phyloP scores from a whole-genome alignment of 805 yeast genomes.

The Lachancea meyersii region DNA sequence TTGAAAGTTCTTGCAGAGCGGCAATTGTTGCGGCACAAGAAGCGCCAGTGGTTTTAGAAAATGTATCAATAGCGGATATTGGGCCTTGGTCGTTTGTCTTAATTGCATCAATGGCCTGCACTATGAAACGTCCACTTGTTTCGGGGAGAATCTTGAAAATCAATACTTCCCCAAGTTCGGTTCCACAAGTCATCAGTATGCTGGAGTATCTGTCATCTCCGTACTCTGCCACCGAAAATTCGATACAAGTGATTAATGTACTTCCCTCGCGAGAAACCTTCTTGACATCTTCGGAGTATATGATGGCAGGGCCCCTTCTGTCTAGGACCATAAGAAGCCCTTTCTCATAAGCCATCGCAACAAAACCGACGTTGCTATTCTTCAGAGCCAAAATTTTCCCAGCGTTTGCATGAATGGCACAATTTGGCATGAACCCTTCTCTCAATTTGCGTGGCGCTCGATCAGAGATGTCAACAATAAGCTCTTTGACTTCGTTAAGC shows the following conservation, averaged over 20 bases:
- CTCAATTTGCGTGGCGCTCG: constrained; percentile 45
- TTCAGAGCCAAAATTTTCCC: constrained; percentile 55
- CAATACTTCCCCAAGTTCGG: constrained; percentile 64
- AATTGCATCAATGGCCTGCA: constrained; percentile 43
- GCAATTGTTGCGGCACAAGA: constrained; percentile 60
- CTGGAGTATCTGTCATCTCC: constrained; percentile 67
- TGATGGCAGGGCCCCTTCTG: constrained; percentile 70
- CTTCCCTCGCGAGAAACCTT: constrained; percentile 24
- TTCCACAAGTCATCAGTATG: constrained; percentile 69
- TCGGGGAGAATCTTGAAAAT: constrained; percentile 62
- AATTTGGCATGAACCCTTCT: constrained; percentile 59
- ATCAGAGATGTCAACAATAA: constrained; percentile 44
- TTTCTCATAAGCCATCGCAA: constrained; percentile 66
- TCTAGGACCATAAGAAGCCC: constrained; percentile 77
- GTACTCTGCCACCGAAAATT: constrained; percentile 65
- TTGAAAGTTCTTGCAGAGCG: constrained; percentile 50
- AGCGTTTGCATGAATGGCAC: constrained; percentile 39
- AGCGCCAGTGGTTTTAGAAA: constrained; percentile 53
- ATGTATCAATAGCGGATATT: constrained; percentile 50
- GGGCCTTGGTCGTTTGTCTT: constrained; percentile 44
- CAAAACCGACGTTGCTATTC: constrained; percentile 76
- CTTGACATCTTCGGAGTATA: constrained; percentile 37
- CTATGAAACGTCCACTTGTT: constrained; percentile 54
- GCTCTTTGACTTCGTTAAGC: constrained; percentile 14
- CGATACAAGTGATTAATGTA: constrained; percentile 48